These are phyloP conservation scores for Austroboletus niveus DNA, from an alignment of 1,284 basidiomycete species.

Conservation along the genomic window DNA sequence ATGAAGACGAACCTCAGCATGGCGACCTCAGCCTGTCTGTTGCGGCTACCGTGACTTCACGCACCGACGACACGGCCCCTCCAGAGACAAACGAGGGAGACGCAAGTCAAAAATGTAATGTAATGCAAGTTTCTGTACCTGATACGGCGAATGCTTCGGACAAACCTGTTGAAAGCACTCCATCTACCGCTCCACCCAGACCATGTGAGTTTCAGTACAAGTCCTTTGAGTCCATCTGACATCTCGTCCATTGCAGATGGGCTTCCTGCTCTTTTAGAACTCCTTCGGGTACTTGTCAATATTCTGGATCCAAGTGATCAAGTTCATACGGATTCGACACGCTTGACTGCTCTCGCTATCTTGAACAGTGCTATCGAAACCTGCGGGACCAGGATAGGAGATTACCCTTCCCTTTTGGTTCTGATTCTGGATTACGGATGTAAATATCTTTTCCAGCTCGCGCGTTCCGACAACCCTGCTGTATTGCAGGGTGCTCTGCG, in stretches of 20 bases:
- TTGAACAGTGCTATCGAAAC: slow-evolving; percentile 90
- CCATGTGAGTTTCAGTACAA: slow-evolving; percentile 21
- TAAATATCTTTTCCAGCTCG: slow-evolving; percentile 94
- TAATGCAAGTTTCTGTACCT: neutral
- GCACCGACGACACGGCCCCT: neutral
- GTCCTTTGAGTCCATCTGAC: slow-evolving; percentile 4
- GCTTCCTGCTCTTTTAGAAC: slow-evolving; percentile 89
- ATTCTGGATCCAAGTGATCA: slow-evolving; percentile 94
- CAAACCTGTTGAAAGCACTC: slow-evolving; percentile 6
- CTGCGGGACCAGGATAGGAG: slow-evolving; percentile 72
- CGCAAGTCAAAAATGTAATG: neutral
- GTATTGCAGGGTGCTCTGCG: slow-evolving; percentile 83
- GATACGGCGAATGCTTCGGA: neutral
- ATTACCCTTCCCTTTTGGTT: slow-evolving; percentile 70
- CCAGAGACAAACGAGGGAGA: slow-evolving; percentile 12
- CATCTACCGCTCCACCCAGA: slow-evolving; percentile 15
- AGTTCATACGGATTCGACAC: slow-evolving; percentile 95
- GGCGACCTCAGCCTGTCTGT: slow-evolving; percentile 64
- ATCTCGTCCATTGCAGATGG: slow-evolving; percentile 56
- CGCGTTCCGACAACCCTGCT: slow-evolving; percentile 81
- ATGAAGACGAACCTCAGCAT: slow-evolving; percentile 49
- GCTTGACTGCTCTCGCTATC: slow-evolving; percentile 85
- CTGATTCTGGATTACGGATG: slow-evolving; percentile 88
- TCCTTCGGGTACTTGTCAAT: slow-evolving; percentile 92
- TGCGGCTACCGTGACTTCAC: slow-evolving; percentile 18